Evolutionary conservation across 306 rosid genomes (phyloP).

Genomic region (Vachellia pachyceras): DNA sequence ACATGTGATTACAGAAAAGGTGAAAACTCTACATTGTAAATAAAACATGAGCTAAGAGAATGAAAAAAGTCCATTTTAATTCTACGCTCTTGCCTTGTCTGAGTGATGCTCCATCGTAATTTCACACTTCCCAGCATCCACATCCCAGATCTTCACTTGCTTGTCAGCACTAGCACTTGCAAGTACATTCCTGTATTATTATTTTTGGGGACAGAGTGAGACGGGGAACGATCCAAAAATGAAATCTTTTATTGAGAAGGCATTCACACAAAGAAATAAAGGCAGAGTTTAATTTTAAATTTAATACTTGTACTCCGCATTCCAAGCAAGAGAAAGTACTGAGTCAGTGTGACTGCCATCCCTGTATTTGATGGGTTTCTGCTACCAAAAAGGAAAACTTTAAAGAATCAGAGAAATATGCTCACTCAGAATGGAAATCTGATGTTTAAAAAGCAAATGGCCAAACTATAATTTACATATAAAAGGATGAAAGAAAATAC

Average conservation of each 20-base stretch:
- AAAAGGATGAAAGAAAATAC: background rate
- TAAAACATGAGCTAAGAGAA: background rate
- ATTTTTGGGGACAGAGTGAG: conserved; percentile 14
- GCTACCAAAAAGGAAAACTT: conserved; percentile 33
- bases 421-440: background rate
- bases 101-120: conserved; percentile 87
- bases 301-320: conserved; percentile 81
- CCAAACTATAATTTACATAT: background rate
- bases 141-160: conserved; percentile 87
- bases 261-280: conserved; percentile 36
- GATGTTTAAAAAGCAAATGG: conserved; percentile 15
- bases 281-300: conserved; percentile 17
- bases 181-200: conserved; percentile 68
- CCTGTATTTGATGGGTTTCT: conserved; percentile 73
- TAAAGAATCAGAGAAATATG: conserved; percentile 37
- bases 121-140: conserved; percentile 73
- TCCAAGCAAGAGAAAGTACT: conserved; percentile 95
- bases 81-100: conserved; percentile 64
- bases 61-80: conserved; percentile 6
- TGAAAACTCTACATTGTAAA: background rate
- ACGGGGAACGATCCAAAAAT: conserved; percentile 8
- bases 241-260: background rate
- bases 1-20: background rate
- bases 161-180: conserved; percentile 97
- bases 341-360: conserved; percentile 85